These are phyloP conservation scores for Zostera marina DNA, from an alignment of 116 monocot genomes.

Conservation along the genomic window DNA sequence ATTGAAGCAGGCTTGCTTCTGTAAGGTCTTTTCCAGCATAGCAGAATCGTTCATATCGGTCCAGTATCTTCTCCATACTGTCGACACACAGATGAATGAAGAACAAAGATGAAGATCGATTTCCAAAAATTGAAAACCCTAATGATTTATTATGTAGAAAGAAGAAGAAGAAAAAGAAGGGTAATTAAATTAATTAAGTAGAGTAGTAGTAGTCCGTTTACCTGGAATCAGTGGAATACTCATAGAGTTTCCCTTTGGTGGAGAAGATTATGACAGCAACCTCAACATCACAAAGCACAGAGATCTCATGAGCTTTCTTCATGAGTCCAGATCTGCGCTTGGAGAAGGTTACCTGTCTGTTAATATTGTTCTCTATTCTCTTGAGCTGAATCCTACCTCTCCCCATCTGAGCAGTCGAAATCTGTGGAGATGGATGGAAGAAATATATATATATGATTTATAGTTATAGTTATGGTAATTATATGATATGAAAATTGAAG, in stretches of 20 bases:
- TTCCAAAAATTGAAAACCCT: too few species aligned
- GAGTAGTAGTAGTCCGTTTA: too few species aligned
- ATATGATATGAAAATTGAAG: too few species aligned
- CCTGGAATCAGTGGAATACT: conserved; percentile 20
- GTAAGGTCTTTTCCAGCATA: neutral
- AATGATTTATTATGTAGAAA: too few species aligned
- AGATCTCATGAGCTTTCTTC: conserved; percentile 63
- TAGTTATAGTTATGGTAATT: too few species aligned
- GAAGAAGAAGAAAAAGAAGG: neutral
- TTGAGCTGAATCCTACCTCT: conserved; percentile 49
- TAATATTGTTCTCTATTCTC: conserved; percentile 72
- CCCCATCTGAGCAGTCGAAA: too few species aligned
- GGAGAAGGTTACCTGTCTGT: conserved; percentile 54
- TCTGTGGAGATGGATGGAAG: too few species aligned
- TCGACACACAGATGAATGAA: neutral
- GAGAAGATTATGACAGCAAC: conserved; percentile 63
- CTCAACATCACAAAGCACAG: conserved; percentile 44
- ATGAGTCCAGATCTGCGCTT: conserved; percentile 58
- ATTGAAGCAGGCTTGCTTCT: neutral
- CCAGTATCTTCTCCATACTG: neutral
- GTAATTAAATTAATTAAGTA: neutral
- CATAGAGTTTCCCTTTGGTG: conserved; percentile 39
- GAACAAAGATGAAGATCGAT: too few species aligned
- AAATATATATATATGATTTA: too few species aligned
- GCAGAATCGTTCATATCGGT: neutral